Evolutionary conservation across 768 basidiomycete genomes (phyloP).

Genomic region (Hericium erinaceus): DNA sequence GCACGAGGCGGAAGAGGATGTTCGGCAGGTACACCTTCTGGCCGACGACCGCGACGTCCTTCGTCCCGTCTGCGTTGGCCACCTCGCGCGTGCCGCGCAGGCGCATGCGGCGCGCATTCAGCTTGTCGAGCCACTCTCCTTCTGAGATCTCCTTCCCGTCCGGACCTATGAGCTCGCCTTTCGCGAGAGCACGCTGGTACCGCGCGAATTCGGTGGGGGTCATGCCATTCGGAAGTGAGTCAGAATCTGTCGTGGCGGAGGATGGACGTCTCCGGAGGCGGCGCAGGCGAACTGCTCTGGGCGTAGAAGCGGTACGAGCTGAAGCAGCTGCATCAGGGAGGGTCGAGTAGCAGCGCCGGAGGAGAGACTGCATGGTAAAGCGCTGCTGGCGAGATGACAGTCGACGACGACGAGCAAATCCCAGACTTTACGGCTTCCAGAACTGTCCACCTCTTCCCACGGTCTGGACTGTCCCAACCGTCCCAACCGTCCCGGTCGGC

Average conservation of each 20-base stretch:
- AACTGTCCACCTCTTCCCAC: too few species aligned
- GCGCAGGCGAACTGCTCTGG: conserved; percentile 64
- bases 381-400: neutral
- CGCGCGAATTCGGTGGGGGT: conserved; percentile 57
- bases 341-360: conserved; percentile 33
- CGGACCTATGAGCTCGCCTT: conserved; percentile 34
- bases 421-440: too few species aligned
- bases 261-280: conserved; percentile 41
- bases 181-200: conserved; percentile 48
- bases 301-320: conserved; percentile 63
- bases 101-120: conserved; percentile 52
- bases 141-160: conserved; percentile 31
- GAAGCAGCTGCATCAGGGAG: conserved; percentile 29
- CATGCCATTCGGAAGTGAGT: conserved; percentile 45
- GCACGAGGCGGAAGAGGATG: conserved; percentile 69
- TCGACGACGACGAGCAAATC: neutral
- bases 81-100: conserved; percentile 50
- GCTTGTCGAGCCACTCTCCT: conserved; percentile 47
- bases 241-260: conserved; percentile 27
- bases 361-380: conserved; percentile 24
- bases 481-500: too few species aligned
- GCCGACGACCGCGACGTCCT: conserved; percentile 54
- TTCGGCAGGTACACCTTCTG: conserved; percentile 88
- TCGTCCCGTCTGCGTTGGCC: conserved; percentile 29
- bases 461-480: too few species aligned